Evolutionary conservation across 192 early-diverging fungal species (phyloP).

Genomic region (Backusella tuberculispora): DNA sequence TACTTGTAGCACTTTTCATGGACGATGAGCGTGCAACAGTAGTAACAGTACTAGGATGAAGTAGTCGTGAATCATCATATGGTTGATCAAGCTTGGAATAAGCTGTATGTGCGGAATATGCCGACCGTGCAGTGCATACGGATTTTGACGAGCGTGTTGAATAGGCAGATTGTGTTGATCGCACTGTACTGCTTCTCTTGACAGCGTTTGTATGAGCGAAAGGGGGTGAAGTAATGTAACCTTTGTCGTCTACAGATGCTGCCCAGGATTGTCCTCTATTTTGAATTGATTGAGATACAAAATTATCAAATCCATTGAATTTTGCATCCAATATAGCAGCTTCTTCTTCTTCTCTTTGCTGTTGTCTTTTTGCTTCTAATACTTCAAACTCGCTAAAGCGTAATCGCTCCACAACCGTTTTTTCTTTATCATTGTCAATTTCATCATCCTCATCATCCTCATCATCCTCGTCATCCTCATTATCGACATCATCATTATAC

Average conservation of each 20-base stretch:
- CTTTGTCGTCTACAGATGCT: neutral
- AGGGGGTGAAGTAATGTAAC: neutral
- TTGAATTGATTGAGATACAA: constrained; percentile 9
- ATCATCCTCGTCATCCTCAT: neutral
- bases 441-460: neutral
- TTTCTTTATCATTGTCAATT: neutral
- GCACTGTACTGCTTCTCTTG: neutral
- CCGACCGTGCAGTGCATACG: neutral
- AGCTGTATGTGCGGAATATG: neutral
- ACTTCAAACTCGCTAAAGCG: constrained; percentile 30
- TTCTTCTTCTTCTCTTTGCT: constrained; percentile 25
- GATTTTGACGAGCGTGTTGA: neutral
- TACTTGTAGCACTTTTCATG: neutral
- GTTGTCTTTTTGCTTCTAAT: constrained; percentile 26
- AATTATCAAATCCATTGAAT: constrained; percentile 32
- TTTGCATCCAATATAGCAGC: constrained; percentile 31
- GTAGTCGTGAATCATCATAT: neutral
- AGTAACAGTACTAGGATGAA: neutral
- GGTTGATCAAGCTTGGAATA: neutral
- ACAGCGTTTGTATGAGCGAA: neutral
- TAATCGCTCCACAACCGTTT: constrained; percentile 14
- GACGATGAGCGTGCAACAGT: neutral
- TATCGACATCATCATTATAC: neutral
- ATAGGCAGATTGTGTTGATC: neutral
- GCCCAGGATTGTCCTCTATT: constrained; percentile 14